phyloP scores from a whole-genome alignment of 129 eudicot species.

The Chrysanthemum lavandulifolium region DNA sequence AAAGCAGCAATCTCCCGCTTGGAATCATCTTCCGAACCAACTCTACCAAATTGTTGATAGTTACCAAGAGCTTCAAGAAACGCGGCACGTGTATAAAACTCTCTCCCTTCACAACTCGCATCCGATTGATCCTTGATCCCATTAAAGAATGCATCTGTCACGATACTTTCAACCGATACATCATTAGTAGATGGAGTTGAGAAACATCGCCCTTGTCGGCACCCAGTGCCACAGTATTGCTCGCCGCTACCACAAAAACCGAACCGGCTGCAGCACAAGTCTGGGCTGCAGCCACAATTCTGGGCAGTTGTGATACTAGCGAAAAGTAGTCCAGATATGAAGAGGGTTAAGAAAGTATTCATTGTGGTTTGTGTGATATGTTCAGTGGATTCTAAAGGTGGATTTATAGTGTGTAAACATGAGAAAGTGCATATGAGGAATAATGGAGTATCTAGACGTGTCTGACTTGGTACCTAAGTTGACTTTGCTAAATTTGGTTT shows the following conservation, averaged over 20 bases:
- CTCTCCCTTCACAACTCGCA: constrained; percentile 27
- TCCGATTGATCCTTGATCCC: constrained; percentile 32
- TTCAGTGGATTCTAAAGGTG: too few relatives aligned
- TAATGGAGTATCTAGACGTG: too few relatives aligned
- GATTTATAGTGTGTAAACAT: too few relatives aligned
- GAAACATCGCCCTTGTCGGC: constrained; percentile 32
- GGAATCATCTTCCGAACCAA: constrained; percentile 43
- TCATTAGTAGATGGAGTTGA: constrained; percentile 16
- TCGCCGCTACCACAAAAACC: constrained; percentile 33
- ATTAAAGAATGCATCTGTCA: constrained; percentile 40
- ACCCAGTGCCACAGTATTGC: constrained; percentile 33
- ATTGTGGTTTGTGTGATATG: constrained; percentile 15
- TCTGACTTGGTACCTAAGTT: too few relatives aligned
- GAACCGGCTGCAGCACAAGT: constrained; percentile 28
- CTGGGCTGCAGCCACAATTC: constrained; percentile 33
- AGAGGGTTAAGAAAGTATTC: constrained; percentile 17
- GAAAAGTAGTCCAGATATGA: constrained; percentile 13
- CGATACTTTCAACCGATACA: constrained; percentile 32
- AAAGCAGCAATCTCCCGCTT: constrained; percentile 50
- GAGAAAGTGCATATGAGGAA: too few relatives aligned
- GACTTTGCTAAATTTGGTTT: too few relatives aligned
- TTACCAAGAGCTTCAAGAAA: constrained; percentile 32
- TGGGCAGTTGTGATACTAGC: constrained; percentile 28
- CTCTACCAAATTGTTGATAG: constrained; percentile 34
- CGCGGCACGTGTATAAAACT: constrained; percentile 24